phyloP scores from a whole-genome alignment of 345 rosid genomes.

The Eucalyptus pauciflora region DNA sequence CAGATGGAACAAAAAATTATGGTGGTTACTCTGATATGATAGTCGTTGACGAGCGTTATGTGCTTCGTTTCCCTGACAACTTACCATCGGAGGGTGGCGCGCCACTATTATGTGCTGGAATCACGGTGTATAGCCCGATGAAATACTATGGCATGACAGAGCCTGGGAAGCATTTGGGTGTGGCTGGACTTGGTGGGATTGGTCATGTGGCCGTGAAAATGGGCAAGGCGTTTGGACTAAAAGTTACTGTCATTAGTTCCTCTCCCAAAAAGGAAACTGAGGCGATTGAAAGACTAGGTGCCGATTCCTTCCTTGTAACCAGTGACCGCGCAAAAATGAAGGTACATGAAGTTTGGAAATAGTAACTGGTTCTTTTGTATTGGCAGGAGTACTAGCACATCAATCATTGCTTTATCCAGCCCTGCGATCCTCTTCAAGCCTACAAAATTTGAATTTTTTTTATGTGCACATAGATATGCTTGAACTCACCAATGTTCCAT shows the following conservation, averaged over 20 bases:
- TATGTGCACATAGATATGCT: background rate
- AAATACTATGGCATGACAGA: conserved; percentile 78
- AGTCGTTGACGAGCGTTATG: conserved; percentile 65
- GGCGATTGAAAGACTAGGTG: conserved; percentile 39
- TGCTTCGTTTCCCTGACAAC: conserved; percentile 51
- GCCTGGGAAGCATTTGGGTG: conserved; percentile 80
- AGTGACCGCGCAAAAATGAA: conserved; percentile 47
- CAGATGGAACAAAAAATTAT: conserved; percentile 49
- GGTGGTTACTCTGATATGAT: conserved; percentile 77
- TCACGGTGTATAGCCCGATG: conserved; percentile 87
- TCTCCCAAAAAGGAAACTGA: conserved; percentile 46
- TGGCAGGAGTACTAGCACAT: background rate
- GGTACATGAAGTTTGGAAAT: conserved; percentile 19
- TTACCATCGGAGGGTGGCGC: conserved; percentile 63
- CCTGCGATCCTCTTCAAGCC: background rate
- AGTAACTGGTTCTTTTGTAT: background rate
- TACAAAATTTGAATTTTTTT: background rate
- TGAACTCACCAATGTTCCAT: background rate
- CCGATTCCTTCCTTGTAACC: conserved; percentile 54
- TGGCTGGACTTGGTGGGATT: conserved; percentile 86
- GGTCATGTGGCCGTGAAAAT: conserved; percentile 89
- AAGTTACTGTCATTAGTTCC: conserved; percentile 75
- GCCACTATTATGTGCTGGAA: conserved; percentile 79
- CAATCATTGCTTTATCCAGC: background rate
- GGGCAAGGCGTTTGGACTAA: conserved; percentile 79